Evolutionary conservation across 306 rosid genomes (phyloP), one percentile per base, ranked within the genome.

Genomic region (Rosa rugosa): DNA sequence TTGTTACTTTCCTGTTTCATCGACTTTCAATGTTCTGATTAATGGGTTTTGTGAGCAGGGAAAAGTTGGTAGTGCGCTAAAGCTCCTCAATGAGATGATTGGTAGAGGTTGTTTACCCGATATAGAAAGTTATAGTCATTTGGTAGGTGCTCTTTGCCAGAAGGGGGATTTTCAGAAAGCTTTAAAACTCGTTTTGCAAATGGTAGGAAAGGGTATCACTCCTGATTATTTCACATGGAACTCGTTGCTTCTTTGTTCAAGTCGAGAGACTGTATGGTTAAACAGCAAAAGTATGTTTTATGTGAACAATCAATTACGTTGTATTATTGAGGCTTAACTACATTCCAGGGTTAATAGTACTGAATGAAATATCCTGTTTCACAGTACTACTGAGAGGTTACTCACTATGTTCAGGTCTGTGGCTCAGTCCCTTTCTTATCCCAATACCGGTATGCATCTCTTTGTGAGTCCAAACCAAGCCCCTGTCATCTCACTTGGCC

Each of bases 131-230:
- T 89, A 87, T 75, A 81, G 83, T 75, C 79, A 83, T 40, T 72
- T 87, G 82, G 78, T 93, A 69, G 81, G 83, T 36, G 88, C 65
- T 17, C 56, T 84, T 49, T 88, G 97, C 71, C 72, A 59, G 80
- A 85, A 82, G 17, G 92, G 88, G 41, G 89, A 88, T 36, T 83
- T 89, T 80, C 88, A 85, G 36, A 87, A 85, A 76, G 94, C 90
- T 69, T 57, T 81, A 69, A 67, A 63, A 45, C 72, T 93, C 34
- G 50, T 91, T 59, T 7, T 80, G 8, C 80, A 85, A 83, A 89
- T 91, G 93, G 78, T 84, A 41, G 86, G 86, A 27, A 85, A 80
- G 75, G 90, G 86, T 3, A 66, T 91, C 31, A 5, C 82, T 87
- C 94, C 93, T 50, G 85, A 89, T 77, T 76, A 54, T 59, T 47